Evolutionary conservation across 1,139 yeast species (phyloP).

Genomic region (Blastobotrys capitulatus): DNA sequence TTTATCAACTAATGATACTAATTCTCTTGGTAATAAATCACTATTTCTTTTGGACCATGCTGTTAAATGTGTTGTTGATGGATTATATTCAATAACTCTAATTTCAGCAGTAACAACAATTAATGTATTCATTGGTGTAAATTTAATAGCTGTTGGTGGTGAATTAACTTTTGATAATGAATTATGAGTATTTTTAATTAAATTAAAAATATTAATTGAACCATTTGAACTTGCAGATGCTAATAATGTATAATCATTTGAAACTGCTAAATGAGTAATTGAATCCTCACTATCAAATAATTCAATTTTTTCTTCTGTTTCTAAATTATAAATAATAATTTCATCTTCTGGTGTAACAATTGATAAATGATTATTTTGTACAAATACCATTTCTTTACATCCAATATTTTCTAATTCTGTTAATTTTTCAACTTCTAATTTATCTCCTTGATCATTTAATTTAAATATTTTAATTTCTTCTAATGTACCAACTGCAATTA

Average conservation of each 20-base stretch:
- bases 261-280: slow-evolving; percentile 48
- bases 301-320: slow-evolving; percentile 17
- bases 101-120: slow-evolving; percentile 70
- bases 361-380: slow-evolving; percentile 39
- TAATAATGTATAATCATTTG: slow-evolving; percentile 41
- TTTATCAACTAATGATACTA: slow-evolving; percentile 55
- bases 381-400: slow-evolving; percentile 44
- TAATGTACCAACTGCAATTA: slow-evolving; percentile 67
- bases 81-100: slow-evolving; percentile 61
- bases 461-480: slow-evolving; percentile 64
- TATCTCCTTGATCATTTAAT: slow-evolving; percentile 29
- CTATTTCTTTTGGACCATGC: slow-evolving; percentile 78
- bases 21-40: slow-evolving; percentile 65
- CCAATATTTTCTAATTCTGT: slow-evolving; percentile 46
- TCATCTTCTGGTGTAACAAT: slow-evolving; percentile 66
- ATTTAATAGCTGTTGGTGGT: slow-evolving; percentile 57
- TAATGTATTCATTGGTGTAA: slow-evolving; percentile 49
- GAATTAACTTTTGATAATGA: slow-evolving; percentile 42
- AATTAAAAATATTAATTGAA: slow-evolving; percentile 51
- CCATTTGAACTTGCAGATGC: slow-evolving; percentile 64
- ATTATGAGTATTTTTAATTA: background rate
- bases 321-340: slow-evolving; percentile 45
- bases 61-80: slow-evolving; percentile 42
- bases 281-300: slow-evolving; percentile 21
- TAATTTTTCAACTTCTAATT: slow-evolving; percentile 10